phyloP scores from a whole-genome alignment of 805 yeast species.

The Pichia pseudocactophila region DNA sequence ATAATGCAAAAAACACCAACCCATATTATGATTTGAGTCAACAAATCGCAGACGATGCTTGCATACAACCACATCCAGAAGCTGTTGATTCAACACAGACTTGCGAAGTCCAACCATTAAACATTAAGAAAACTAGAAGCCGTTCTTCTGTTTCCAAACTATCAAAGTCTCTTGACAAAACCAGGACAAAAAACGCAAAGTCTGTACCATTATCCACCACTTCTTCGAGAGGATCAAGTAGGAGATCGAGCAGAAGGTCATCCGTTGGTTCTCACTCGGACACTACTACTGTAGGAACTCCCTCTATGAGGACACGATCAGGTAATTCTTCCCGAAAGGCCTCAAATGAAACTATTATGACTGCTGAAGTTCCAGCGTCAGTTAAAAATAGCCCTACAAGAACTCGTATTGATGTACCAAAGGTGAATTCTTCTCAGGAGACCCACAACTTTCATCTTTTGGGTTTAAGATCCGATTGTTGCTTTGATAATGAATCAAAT shows the following conservation, averaged over 20 bases:
- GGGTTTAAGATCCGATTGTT: no score
- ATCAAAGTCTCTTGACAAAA: constrained; percentile 1
- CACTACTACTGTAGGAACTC: background rate
- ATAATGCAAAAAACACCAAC: background rate
- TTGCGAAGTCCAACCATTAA: constrained; percentile 3
- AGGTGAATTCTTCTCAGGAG: background rate
- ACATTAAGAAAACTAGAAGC: constrained; percentile 9
- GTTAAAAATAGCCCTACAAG: constrained; percentile 6
- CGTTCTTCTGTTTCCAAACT: constrained; percentile 6
- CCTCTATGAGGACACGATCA: constrained; percentile 2
- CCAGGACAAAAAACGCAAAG: constrained; percentile 1
- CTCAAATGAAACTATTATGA: constrained; percentile 5
- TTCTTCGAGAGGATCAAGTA: constrained; percentile 10
- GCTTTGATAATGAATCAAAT: no score
- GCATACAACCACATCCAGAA: background rate
- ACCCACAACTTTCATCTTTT: no score
- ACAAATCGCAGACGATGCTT: constrained; percentile 1
- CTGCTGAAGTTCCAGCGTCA: constrained; percentile 12
- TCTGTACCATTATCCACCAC: background rate
- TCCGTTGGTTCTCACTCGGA: background rate
- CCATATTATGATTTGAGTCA: constrained; percentile 5
- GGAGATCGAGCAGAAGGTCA: background rate
- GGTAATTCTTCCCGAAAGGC: constrained; percentile 3
- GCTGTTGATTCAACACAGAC: background rate
- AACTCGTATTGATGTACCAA: background rate